phyloP scores from a whole-genome alignment of 1,139 yeast species.

The Sugiyamaella pinicola region DNA sequence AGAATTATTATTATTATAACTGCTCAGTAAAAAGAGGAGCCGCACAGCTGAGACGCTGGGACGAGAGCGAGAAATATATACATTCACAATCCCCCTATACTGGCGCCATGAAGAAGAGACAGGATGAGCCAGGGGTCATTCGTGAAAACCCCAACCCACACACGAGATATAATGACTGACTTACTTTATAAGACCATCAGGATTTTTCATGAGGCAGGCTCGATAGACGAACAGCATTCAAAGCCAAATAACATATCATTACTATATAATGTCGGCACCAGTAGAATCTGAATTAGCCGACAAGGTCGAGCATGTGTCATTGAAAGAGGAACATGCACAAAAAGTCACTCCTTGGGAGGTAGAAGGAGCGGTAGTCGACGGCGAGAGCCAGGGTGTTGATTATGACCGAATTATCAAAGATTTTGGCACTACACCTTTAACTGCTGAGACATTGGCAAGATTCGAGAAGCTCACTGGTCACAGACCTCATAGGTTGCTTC shows the following conservation, averaged over 20 bases:
- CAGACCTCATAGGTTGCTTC: constrained; percentile 88
- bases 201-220: constrained; percentile 3
- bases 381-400: constrained; percentile 84
- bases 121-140: no score
- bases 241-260: background rate
- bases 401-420: constrained; percentile 82
- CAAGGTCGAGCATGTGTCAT: constrained; percentile 5
- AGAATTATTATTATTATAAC: no score
- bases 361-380: constrained; percentile 97
- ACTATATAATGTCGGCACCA: constrained; percentile 6
- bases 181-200: background rate
- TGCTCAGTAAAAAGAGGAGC: no score
- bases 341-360: constrained; percentile 99
- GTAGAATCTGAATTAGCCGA: constrained; percentile 12
- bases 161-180: background rate
- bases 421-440: constrained; percentile 82
- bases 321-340: constrained; percentile 34
- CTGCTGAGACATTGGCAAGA: constrained; percentile 69
- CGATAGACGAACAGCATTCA: background rate
- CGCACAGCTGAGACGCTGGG: no score
- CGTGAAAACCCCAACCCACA: background rate
- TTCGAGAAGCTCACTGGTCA: constrained; percentile 84
- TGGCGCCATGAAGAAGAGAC: background rate
- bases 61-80: no score
- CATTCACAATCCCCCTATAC: background rate